phyloP scores from a whole-genome alignment of 305 asterid genomes.

The Fraxinus baroniana region DNA sequence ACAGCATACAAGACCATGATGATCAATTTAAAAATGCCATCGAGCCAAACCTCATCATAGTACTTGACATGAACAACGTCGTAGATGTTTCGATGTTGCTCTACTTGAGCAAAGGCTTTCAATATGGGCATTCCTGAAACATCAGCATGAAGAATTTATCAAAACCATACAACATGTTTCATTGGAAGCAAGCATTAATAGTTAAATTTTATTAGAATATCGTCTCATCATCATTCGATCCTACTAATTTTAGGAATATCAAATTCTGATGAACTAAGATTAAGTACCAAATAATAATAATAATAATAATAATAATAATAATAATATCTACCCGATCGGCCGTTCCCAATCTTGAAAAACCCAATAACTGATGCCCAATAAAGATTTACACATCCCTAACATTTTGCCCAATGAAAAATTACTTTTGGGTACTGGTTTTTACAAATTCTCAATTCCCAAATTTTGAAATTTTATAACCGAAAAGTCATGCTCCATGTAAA shows the following conservation, averaged over 20 bases:
- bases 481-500: too few species aligned
- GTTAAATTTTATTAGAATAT: not conserved
- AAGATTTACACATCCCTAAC: not conserved
- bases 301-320: too few species aligned
- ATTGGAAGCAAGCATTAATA: not conserved
- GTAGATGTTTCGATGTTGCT: conserved; percentile 72
- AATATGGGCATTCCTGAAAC: conserved; percentile 85
- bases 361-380: not conserved
- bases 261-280: not conserved
- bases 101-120: conserved; percentile 85
- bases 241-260: not conserved
- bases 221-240: not conserved
- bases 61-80: conserved; percentile 90
- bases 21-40: conserved; percentile 7
- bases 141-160: conserved; percentile 10
- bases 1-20: not conserved
- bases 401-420: not conserved
- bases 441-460: too few species aligned
- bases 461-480: too few species aligned
- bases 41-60: conserved; percentile 76
- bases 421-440: too few species aligned
- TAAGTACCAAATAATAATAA: not conserved
- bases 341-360: not conserved
- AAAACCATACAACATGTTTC: not conserved
- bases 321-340: not conserved